Base-by-base conservation (phyloP, 805 yeast species). In the Jamesozyma lodderae region DNA sequence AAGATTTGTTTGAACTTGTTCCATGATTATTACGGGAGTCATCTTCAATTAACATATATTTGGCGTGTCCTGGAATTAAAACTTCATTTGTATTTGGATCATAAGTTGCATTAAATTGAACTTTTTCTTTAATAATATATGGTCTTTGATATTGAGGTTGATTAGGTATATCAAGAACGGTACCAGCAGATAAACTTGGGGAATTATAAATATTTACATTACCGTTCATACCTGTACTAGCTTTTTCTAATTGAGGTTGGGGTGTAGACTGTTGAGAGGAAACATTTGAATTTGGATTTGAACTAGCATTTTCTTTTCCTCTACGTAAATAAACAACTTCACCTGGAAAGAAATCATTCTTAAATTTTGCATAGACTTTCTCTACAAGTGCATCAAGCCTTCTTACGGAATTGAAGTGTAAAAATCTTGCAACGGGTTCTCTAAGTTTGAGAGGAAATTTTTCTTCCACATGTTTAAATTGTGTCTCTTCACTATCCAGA, bases 381-480 rank as follows among this genome's bases (percentile, higher is more conserved):
- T 92, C 98, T 3, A 88, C 95, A 26, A 92, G 68, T 43, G 75
- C 76, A 58, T 90, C 97, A 36, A 92, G 70, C 48, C 97, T 70
- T 25, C 94, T 77, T 11, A 77, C 77, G 10, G 81, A 71, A 47
- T 86, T 81, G 56, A 86, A 87, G 55, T 88, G 95, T 11, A 90
- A 70, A 47, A 72, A 77, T 47, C 95, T 66, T 18, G 94, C 72
- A n/a, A 92, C 82, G 9, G 96, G 98, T 52, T 85, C 96, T 52
- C 87, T 79, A 38, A 88, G 70, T 30, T 94, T 81, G 48, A 90
- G 94, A 4, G 98, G 98, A 58, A 92, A 92, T 52, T 75, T 73
- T 39, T 71, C 67, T 52, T 87, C 94, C 37, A 90, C 86, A 44
- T 73, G 75, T 39, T 62, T 57, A 53, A 75, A 68, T 55, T 75